Percentiles rank a stretch among this genome's conserved stretches.
phyloP scores from a whole-genome alignment of 331 rosid species.

The Quercus phellos region DNA sequence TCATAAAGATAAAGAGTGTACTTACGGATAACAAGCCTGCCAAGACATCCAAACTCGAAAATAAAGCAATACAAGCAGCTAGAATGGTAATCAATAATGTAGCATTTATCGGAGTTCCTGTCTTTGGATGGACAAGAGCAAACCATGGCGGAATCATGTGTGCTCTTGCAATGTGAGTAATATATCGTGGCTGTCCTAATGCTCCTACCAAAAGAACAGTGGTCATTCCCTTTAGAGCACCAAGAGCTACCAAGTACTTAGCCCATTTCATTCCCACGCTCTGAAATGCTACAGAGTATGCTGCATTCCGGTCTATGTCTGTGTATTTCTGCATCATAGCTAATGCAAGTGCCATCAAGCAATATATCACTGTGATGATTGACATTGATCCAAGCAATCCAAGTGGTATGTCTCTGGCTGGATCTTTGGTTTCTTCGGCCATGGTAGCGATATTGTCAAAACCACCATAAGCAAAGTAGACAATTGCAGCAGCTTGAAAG shows the following conservation, averaged over 20 bases:
- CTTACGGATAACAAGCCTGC: constrained; percentile 64
- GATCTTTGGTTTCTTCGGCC: constrained; percentile 82
- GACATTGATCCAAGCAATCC: constrained; percentile 77
- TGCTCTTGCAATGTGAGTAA: constrained; percentile 67
- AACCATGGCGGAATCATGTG: constrained; percentile 87
- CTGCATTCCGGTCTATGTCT: constrained; percentile 51
- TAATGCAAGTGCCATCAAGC: constrained; percentile 66
- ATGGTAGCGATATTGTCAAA: constrained; percentile 59
- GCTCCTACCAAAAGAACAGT: constrained; percentile 65
- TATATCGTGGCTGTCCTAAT: constrained; percentile 50
- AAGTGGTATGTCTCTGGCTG: constrained; percentile 64
- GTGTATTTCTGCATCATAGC: constrained; percentile 80
- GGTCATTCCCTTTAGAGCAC: constrained; percentile 80
- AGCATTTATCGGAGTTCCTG: constrained; percentile 84
- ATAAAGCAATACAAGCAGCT: constrained; percentile 53
- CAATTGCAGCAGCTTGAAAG: constrained; percentile 64
- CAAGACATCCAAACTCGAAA: constrained; percentile 56
- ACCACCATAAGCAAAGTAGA: constrained; percentile 71
- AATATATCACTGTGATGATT: constrained; percentile 52
- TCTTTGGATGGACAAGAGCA: constrained; percentile 74
- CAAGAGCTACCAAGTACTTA: constrained; percentile 64
- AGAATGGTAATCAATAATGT: constrained; percentile 46
- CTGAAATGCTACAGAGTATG: constrained; percentile 62
- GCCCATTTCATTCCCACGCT: constrained; percentile 79
- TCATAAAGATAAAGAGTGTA: constrained; percentile 64